Evolutionary conservation across 139 green algal species (phyloP).

Genomic region (Chlorella ohadii): DNA sequence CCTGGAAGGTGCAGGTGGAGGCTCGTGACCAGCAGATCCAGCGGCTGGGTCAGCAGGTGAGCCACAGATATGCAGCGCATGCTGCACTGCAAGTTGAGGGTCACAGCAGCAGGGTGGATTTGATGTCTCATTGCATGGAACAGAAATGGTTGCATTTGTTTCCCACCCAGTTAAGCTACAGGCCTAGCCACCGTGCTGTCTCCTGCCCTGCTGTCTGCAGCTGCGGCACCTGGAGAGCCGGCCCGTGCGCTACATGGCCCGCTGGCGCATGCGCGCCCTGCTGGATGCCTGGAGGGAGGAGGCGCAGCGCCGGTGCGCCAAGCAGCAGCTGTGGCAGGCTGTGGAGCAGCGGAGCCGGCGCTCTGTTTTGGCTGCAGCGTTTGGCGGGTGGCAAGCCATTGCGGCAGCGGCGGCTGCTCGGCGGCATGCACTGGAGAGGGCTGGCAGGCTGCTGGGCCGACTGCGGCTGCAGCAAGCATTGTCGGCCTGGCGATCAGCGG

Average conservation of each 20-base stretch:
- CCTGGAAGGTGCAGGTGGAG: slow-evolving; percentile 77
- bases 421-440: neutral
- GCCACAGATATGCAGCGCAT: too few relatives aligned
- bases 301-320: neutral
- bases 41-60: slow-evolving; percentile 38
- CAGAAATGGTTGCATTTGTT: too few relatives aligned
- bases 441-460: slow-evolving; percentile 7
- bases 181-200: too few relatives aligned
- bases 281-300: slow-evolving; percentile 15
- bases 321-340: neutral
- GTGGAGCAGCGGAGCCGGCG: neutral
- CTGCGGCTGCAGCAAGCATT: neutral
- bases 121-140: too few relatives aligned
- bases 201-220: neutral
- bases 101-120: too few relatives aligned
- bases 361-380: neutral
- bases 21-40: slow-evolving; percentile 60
- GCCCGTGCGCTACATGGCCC: slow-evolving; percentile 26
- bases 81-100: too few relatives aligned
- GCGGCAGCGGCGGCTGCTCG: neutral
- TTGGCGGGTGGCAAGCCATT: slow-evolving; percentile 34
- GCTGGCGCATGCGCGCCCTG: slow-evolving; percentile 7
- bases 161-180: too few relatives aligned
- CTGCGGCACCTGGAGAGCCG: slow-evolving; percentile 37
- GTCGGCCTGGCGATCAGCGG: slow-evolving; percentile 11